Percentiles rank a stretch among this genome's conserved stretches.
Conservation (phyloP, 495 filamentous ascomycete species). For the Penicillium coprophilum region DNA sequence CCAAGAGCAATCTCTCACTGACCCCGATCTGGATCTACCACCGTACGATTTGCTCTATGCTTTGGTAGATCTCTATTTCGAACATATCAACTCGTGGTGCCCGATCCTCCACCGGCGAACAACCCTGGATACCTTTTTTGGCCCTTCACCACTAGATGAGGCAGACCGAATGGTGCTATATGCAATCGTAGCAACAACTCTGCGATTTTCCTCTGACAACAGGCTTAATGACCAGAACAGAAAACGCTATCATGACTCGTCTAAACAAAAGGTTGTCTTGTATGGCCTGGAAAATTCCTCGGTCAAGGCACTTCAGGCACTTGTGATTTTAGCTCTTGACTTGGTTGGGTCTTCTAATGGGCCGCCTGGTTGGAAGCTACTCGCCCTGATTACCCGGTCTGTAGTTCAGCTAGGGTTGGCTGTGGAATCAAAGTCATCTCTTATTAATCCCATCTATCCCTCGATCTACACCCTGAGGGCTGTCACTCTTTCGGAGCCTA, state of each 20-base stretch:
- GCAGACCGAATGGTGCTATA: constrained; percentile 80
- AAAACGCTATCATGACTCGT: constrained; percentile 70
- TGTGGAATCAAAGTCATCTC: constrained; percentile 73
- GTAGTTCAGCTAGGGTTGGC: constrained; percentile 83
- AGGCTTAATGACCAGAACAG: constrained; percentile 69
- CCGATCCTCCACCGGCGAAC: constrained; percentile 81
- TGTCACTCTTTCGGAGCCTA: constrained; percentile 75
- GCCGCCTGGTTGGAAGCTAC: constrained; percentile 83
- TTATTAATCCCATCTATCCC: constrained; percentile 68
- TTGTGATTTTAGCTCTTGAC: constrained; percentile 80
- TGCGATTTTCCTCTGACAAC: constrained; percentile 75
- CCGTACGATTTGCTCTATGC: constrained; percentile 82
- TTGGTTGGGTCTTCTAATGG: constrained; percentile 78
- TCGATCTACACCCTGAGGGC: constrained; percentile 85
- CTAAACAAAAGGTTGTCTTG: constrained; percentile 81
- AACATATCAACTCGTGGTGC: constrained; percentile 88
- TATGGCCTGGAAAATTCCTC: constrained; percentile 85
- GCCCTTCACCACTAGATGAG: constrained; percentile 69
- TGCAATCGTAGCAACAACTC: constrained; percentile 80
- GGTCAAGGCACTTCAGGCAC: constrained; percentile 80
- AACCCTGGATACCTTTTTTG: constrained; percentile 80
- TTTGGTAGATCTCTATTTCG: constrained; percentile 83
- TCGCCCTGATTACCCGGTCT: constrained; percentile 80
- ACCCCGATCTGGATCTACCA: constrained; percentile 73
- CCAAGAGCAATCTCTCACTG: constrained; percentile 44